Evolutionary conservation across 768 basidiomycete genomes (phyloP).

Genomic region (Pleurotus sapidus): DNA sequence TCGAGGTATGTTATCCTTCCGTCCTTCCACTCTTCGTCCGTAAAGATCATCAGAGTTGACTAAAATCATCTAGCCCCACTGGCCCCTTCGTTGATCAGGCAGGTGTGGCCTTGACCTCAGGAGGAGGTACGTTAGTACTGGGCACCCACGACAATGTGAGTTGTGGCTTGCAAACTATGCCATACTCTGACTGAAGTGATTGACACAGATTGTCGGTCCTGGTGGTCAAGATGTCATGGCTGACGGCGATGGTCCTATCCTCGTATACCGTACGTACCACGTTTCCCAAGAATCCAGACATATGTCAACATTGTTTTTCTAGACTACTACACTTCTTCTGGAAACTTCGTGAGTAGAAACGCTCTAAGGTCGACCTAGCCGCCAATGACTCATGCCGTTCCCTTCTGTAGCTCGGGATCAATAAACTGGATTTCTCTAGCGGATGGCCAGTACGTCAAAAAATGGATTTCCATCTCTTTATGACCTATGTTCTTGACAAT

Average conservation of each 20-base stretch:
- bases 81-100: constrained; percentile 46
- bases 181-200: not conserved
- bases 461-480: not conserved
- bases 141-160: constrained; percentile 39
- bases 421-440: constrained; percentile 26
- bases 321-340: constrained; percentile 29
- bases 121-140: constrained; percentile 53
- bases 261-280: constrained; percentile 24
- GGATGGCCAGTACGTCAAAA: constrained; percentile 25
- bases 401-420: constrained; percentile 22
- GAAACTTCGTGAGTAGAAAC: constrained; percentile 16
- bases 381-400: not conserved
- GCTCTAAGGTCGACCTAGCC: not conserved
- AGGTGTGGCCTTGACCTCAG: constrained; percentile 40
- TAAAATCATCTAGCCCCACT: constrained; percentile 24
- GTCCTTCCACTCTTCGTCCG: too few species aligned
- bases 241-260: constrained; percentile 21
- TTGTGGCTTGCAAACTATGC: not conserved
- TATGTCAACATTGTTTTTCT: not conserved
- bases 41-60: too few species aligned
- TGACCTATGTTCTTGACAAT: too few species aligned
- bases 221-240: constrained; percentile 48
- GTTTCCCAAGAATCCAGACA: not conserved
- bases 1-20: constrained; percentile 26
- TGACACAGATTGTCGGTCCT: constrained; percentile 43